phyloP scores from a whole-genome alignment of 2,329 filamentous ascomycete genomes.

The Penicillium sp. region DNA sequence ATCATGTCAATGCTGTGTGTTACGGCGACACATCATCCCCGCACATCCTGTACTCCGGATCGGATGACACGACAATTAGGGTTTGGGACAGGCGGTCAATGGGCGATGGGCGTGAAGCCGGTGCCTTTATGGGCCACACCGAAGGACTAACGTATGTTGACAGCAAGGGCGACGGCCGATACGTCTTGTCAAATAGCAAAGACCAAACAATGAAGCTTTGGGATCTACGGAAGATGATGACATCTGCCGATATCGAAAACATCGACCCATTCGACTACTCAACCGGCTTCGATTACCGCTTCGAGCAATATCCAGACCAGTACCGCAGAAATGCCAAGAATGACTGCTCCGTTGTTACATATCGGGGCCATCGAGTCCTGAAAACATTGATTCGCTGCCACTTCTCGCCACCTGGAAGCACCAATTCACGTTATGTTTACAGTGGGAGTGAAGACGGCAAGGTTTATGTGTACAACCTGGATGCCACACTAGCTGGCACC shows the following conservation, averaged over 20 bases:
- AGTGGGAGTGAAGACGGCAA: conserved; percentile 85
- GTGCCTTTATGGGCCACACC: conserved; percentile 63
- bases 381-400: conserved; percentile 92
- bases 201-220: conserved; percentile 97
- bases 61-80: conserved; percentile 89
- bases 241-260: conserved; percentile 56
- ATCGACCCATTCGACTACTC: conserved; percentile 54
- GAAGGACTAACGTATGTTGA: conserved; percentile 66
- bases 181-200: conserved; percentile 90
- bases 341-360: conserved; percentile 91
- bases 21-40: conserved; percentile 86
- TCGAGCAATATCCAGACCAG: conserved; percentile 52
- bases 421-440: conserved; percentile 89
- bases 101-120: conserved; percentile 60
- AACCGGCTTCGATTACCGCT: conserved; percentile 63
- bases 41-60: conserved; percentile 93
- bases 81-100: conserved; percentile 87
- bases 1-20: conserved; percentile 95
- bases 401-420: conserved; percentile 83
- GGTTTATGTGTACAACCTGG: conserved; percentile 89
- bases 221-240: conserved; percentile 89
- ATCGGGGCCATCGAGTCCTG: conserved; percentile 83
- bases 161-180: conserved; percentile 83
- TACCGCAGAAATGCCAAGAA: conserved; percentile 63
- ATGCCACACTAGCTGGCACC: conserved; percentile 74